Evolutionary conservation across 2,329 filamentous ascomycete species (phyloP), one percentile per base, ranked within the genome.

Genomic region (Sporothrix pseudoabietina): DNA sequence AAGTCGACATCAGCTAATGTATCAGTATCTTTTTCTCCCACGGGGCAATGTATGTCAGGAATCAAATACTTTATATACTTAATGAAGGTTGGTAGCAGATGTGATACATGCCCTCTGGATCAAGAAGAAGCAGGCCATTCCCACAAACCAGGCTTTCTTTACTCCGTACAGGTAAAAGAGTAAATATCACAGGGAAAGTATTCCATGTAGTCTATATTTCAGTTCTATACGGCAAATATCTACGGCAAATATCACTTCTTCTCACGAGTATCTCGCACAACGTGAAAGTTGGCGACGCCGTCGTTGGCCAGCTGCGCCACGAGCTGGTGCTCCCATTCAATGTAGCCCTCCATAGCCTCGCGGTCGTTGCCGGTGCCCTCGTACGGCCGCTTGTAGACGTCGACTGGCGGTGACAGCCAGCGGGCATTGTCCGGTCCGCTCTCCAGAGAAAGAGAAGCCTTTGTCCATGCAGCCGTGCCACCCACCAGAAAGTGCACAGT

Each of bases 231-330:
- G 35, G 3, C 5, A 35, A 35, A 35, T 35, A 35, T 35, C 35
- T 4, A 35, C 35, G 35, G 35, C 35, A 35, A 59, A 14, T 8
- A 30, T 55, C 8, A 35, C 14, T 9, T 10, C 30, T 65, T 44
- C 12, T 8, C 10, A 3, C 65, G 65, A n/a, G 9, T 16, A 16
- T 69, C 66, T 1, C 70, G 30, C n/a, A 73, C 68, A n/a, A 73
- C 72, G 12, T 71, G 72, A 30, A 73, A 73, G 22, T 39, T 14
- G 10, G 72, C 59, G 1, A 73, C 49, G 5, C 72, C 68, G 14
- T 73, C 72, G 68, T 73, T 73, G n/a, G 72, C 72, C 3, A 73
- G 44, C 59, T 73, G 72, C 22, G 72, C 72, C 22, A 73, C 59
- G 19, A 73, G 72, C 49, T 73, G 68, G 32, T 73, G 72, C 49